These are phyloP conservation scores for Stenogyne calaminthoides DNA, from an alignment of 305 asterid genomes.

Conservation along the genomic window DNA sequence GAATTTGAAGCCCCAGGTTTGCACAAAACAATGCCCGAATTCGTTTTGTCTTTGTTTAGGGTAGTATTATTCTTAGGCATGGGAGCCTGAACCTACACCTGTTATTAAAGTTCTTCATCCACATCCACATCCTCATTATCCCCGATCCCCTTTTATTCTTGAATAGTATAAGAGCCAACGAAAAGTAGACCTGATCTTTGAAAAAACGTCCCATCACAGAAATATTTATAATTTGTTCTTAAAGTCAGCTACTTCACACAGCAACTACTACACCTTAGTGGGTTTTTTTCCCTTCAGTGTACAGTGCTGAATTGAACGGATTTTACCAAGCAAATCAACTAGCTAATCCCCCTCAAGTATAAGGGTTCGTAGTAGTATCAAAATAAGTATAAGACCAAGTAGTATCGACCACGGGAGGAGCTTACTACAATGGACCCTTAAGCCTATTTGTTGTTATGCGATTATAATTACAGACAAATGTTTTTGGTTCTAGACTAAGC, in stretches of 20 bases:
- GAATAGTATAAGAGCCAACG: not conserved
- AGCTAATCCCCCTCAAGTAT: too few species aligned
- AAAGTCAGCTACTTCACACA: slow-evolving; percentile 11
- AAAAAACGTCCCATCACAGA: slow-evolving; percentile 3
- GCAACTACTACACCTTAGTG: not conserved
- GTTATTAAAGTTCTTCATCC: too few species aligned
- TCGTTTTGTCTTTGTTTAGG: slow-evolving; percentile 21
- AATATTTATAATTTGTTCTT: slow-evolving; percentile 9
- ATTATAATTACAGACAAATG: too few species aligned
- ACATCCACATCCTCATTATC: too few species aligned
- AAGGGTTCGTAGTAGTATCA: too few species aligned
- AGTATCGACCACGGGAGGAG: too few species aligned
- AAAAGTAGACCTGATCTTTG: not conserved
- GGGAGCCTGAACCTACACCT: not conserved
- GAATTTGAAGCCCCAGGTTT: slow-evolving; percentile 91
- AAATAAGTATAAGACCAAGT: too few species aligned
- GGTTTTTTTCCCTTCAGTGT: slow-evolving; percentile 13
- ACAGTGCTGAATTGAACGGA: slow-evolving; percentile 18
- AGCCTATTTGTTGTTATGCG: too few species aligned
- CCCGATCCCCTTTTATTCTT: not conserved
- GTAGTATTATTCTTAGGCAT: not conserved
- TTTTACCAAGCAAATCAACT: too few species aligned
- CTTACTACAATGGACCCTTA: too few species aligned
- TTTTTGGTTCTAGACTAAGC: too few species aligned
- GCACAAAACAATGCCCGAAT: slow-evolving; percentile 19